Conservation (phyloP, 2,329 filamentous ascomycete genomes). For the Apiospora marii region DNA sequence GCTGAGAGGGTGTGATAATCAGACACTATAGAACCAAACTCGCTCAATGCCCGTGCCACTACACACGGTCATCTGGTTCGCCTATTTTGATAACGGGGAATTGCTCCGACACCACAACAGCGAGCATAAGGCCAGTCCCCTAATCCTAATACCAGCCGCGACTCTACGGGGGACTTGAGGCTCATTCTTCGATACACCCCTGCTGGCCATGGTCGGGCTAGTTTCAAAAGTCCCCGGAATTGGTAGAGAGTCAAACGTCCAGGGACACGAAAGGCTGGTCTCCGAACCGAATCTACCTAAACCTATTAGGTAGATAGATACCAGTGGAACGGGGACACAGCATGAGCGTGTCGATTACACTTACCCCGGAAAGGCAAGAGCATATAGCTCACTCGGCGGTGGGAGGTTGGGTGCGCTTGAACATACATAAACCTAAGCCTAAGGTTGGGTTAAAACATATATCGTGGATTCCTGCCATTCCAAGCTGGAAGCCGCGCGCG, state of each 20-base stretch:
- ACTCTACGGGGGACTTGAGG: conserved; percentile 6
- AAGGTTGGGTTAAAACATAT: neutral
- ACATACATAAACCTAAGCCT: neutral
- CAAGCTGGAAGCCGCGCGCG: neutral
- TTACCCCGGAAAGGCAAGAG: neutral
- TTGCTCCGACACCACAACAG: neutral
- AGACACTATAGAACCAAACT: neutral
- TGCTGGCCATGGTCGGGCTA: neutral
- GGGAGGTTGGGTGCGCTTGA: neutral
- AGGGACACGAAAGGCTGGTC: neutral
- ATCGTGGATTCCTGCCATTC: neutral
- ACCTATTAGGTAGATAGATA: conserved; percentile 4
- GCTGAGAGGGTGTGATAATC: conserved; percentile 3
- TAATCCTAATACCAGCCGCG: neutral
- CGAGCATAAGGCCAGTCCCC: neutral
- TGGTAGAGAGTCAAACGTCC: neutral
- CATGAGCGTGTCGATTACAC: neutral
- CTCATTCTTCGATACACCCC: neutral
- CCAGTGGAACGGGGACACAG: conserved; percentile 2
- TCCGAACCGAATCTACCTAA: neutral
- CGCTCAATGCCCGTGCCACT: conserved; percentile 12
- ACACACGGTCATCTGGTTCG: conserved; percentile 1
- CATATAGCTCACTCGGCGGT: neutral
- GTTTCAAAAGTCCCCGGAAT: neutral
- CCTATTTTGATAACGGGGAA: conserved; percentile 8